Conservation (phyloP, 1,284 basidiomycete species). For the Sporisorium iseilematis-ciliati region DNA sequence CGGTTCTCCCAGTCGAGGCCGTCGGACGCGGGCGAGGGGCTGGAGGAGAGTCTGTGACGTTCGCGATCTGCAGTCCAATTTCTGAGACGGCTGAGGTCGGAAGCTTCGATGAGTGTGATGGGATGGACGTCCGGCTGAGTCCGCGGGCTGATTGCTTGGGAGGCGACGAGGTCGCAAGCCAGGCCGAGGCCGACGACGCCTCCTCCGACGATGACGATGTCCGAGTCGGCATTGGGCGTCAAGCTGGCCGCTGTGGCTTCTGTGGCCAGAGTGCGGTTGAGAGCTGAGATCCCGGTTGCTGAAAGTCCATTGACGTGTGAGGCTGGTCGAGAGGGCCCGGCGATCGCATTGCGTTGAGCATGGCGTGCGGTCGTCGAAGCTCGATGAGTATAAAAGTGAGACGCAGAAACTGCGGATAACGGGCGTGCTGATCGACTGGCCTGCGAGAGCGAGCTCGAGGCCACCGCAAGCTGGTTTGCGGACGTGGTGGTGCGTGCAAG, state of each 20-base stretch:
- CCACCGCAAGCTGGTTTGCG: conserved; percentile 8
- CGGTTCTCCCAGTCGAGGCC: conserved; percentile 65
- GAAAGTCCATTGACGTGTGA: not conserved
- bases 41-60: conserved; percentile 7
- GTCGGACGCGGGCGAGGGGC: conserved; percentile 28
- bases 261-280: conserved; percentile 15
- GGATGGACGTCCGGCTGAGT: conserved; percentile 6
- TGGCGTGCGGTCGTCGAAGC: not conserved
- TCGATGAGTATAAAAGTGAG: not conserved
- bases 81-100: conserved; percentile 48
- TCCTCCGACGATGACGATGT: conserved; percentile 66
- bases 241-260: not conserved
- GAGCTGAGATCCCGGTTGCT: not conserved
- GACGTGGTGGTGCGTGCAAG: conserved; percentile 21
- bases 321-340: conserved; percentile 15
- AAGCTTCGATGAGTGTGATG: conserved; percentile 61
- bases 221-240: conserved; percentile 29
- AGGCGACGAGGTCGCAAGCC: conserved; percentile 46
- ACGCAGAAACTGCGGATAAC: not conserved
- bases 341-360: not conserved
- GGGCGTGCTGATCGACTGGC: conserved; percentile 1
- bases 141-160: conserved; percentile 19
- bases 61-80: conserved; percentile 46
- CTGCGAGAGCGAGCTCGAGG: conserved; percentile 5
- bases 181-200: conserved; percentile 67